Conservation (phyloP, 202 grass and related monocot genomes). For the Setaria italica region DNA sequence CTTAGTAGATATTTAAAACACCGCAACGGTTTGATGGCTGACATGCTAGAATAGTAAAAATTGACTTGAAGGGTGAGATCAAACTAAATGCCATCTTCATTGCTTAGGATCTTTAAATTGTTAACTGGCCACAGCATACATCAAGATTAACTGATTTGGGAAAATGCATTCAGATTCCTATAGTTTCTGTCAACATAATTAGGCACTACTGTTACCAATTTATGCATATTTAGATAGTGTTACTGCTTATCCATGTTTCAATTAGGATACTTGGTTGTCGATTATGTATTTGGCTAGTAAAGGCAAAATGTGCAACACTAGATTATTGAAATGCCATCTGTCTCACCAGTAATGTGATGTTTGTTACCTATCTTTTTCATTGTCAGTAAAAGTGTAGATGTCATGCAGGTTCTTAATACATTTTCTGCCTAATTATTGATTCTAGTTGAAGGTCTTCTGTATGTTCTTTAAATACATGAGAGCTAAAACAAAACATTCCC, state of each 20-base stretch:
- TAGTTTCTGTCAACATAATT: background rate
- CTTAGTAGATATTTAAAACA: background rate
- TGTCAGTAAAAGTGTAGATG: background rate
- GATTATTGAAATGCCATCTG: background rate
- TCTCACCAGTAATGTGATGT: background rate
- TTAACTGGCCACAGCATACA: background rate
- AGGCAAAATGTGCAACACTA: background rate
- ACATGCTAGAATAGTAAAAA: background rate
- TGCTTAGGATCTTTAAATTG: background rate
- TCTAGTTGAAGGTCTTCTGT: constrained; percentile 25
- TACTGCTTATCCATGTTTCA: background rate
- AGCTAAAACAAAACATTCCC: constrained; percentile 26
- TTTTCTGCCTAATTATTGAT: background rate
- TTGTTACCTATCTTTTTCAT: constrained; percentile 20
- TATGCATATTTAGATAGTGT: constrained; percentile 1
- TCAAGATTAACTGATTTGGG: constrained; percentile 1
- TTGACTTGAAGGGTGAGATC: background rate
- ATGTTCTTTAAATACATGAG: constrained; percentile 14
- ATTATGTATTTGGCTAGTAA: constrained; percentile 9
- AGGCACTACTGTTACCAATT: background rate
- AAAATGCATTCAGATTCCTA: constrained; percentile 14
- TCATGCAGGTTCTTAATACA: constrained; percentile 5
- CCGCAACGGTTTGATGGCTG: background rate
- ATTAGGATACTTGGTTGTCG: background rate
- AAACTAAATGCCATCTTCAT: constrained; percentile 2